Evolutionary conservation across 2,329 filamentous ascomycete genomes (phyloP), one percentile per base, ranked within the genome.

Genomic region (Atkinsonella hypoxylon): DNA sequence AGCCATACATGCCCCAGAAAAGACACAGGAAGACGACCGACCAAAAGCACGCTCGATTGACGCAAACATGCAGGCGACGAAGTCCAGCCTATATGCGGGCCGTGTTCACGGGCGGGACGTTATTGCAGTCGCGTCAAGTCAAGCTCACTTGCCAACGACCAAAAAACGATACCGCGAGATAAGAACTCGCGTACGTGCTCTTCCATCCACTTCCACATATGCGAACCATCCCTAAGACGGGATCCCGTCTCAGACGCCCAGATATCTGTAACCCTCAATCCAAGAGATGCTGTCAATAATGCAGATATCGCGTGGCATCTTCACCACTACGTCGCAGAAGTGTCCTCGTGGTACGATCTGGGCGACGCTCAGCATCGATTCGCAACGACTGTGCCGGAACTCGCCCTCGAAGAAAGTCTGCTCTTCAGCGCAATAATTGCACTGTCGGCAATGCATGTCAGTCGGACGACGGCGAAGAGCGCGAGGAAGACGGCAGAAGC

Each of bases 321-420:
- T 43, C 61, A 65, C 41, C 63, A 67, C 49, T 74, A 75, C 54
- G 64, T 67, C 9, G 52, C 55, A 1, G 50, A 59, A 38, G 58
- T 74, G 17, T 70, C 72, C 1, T 57, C 61, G 2, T 75, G 72
- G 72, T 75, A 74, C 55, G 71, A 76, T 47, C 63, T 76, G 8
- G 71, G 69, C 44, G 72, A 75, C 50, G 51, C 59, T 1, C 48
- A 56, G 2, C 59, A 56, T 0, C 55, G 60, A 4, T 75, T 75
- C 34, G 60, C 57, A 6, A 63, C 57, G 3, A 40, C 58, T 0
- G 64, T 75, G 0, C 66, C 71, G 0, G 48, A 54, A 5, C 51
- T 63, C 9, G 67, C 72, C 1, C 58, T 73, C 10, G 60, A 67
- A 1, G 68, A 65, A 36, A 58, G 68, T 1, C 59, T 75, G 0